These are phyloP conservation scores for Ophiosphaerella korrae DNA, from an alignment of 2,329 filamentous ascomycete species.

Conservation along the genomic window DNA sequence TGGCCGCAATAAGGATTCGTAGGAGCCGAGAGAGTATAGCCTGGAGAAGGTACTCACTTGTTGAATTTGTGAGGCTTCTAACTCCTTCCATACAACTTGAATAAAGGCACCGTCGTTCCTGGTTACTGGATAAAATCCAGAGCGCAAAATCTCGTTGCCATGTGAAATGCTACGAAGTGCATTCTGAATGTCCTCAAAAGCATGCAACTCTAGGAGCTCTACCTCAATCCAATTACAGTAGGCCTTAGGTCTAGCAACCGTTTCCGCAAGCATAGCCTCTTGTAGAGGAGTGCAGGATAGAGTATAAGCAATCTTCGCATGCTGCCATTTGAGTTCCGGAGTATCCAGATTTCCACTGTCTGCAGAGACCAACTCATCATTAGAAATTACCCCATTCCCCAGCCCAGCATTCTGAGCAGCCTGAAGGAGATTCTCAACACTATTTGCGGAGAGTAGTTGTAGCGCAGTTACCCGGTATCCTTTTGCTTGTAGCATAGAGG, in stretches of 20 bases:
- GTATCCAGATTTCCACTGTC: background rate
- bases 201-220: slow-evolving; percentile 52
- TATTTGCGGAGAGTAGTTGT: slow-evolving; percentile 65
- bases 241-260: slow-evolving; percentile 59
- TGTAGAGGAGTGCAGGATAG: slow-evolving; percentile 75
- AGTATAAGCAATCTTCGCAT: slow-evolving; percentile 40
- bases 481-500: slow-evolving; percentile 64
- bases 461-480: slow-evolving; percentile 64
- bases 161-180: slow-evolving; percentile 27
- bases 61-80: slow-evolving; percentile 55
- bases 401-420: slow-evolving; percentile 18
- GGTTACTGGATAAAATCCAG: slow-evolving; percentile 66
- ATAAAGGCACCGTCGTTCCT: slow-evolving; percentile 56
- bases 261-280: slow-evolving; percentile 79
- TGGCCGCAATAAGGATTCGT: slow-evolving; percentile 60
- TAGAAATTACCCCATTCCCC: background rate
- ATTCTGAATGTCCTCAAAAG: slow-evolving; percentile 48
- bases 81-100: slow-evolving; percentile 67
- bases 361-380: background rate
- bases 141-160: slow-evolving; percentile 70
- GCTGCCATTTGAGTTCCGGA: slow-evolving; percentile 17
- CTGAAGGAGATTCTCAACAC: slow-evolving; percentile 41
- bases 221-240: slow-evolving; percentile 83
- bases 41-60: slow-evolving; percentile 49
- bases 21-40: slow-evolving; percentile 43